Evolutionary conservation across 495 filamentous ascomycete species (phyloP).

Genomic region (Jackrogersella minutella): DNA sequence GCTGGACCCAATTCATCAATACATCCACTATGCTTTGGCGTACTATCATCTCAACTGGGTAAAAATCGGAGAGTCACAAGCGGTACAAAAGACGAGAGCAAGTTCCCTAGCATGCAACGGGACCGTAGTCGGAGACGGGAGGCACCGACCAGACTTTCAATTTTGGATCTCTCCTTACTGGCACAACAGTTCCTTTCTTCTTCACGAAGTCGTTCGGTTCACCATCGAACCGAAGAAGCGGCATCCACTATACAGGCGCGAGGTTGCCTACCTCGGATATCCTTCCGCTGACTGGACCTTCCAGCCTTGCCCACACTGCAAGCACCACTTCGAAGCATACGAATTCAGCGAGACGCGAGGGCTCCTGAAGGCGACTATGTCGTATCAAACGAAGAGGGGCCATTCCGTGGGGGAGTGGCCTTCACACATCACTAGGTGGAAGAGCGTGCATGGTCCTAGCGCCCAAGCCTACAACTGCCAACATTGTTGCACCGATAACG

Average conservation of each 20-base stretch:
- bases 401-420: neutral
- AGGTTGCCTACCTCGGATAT: neutral
- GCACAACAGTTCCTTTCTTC: constrained; percentile 18
- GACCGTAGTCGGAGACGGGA: constrained; percentile 14
- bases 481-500: constrained; percentile 39
- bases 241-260: constrained; percentile 9
- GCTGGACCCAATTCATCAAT: constrained; percentile 36
- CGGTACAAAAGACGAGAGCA: neutral
- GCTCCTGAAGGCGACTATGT: constrained; percentile 19
- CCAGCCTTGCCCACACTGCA: constrained; percentile 36
- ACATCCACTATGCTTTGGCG: constrained; percentile 36
- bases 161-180: constrained; percentile 25
- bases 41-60: constrained; percentile 42
- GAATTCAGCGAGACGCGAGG: constrained; percentile 28
- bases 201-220: constrained; percentile 37
- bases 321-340: constrained; percentile 30
- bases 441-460: constrained; percentile 16
- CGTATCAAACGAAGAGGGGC: constrained; percentile 24
- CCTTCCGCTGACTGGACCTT: constrained; percentile 28
- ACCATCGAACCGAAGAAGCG: constrained; percentile 32
- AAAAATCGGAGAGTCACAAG: neutral
- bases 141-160: constrained; percentile 17
- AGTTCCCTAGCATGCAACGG: constrained; percentile 12
- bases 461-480: constrained; percentile 19
- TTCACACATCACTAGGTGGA: constrained; percentile 25